These are phyloP conservation scores for Pseudogymnoascus sp. DNA, from an alignment of 2,329 filamentous ascomycete genomes.

Conservation along the genomic window DNA sequence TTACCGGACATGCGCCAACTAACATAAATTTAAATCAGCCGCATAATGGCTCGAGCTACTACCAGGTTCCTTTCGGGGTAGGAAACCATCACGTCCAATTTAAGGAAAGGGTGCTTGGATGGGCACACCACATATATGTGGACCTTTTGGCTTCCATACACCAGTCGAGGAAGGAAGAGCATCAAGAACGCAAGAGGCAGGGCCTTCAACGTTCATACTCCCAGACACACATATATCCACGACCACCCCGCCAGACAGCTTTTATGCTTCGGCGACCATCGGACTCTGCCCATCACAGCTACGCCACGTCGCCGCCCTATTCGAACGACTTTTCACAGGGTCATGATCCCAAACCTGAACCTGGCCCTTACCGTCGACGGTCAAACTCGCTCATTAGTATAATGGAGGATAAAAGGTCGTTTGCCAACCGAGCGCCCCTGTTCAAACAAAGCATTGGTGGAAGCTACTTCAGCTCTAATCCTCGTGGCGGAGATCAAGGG, in stretches of 20 bases:
- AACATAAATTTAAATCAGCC: not conserved
- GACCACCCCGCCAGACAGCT: conserved; percentile 31
- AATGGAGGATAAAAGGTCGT: conserved; percentile 9
- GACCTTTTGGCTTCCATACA: conserved; percentile 62
- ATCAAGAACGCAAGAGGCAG: conserved; percentile 30
- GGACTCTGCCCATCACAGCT: not conserved
- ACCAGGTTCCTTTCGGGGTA: not conserved
- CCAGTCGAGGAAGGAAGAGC: conserved; percentile 45
- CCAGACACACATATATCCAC: conserved; percentile 50
- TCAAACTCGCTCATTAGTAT: conserved; percentile 8
- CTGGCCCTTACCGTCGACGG: not conserved
- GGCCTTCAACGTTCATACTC: conserved; percentile 33
- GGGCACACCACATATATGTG: conserved; percentile 67
- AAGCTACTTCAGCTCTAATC: not conserved
- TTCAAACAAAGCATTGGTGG: not conserved
- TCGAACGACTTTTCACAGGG: not conserved
- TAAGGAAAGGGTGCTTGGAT: conserved; percentile 60
- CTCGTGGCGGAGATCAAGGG: not conserved
- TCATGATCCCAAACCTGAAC: not conserved
- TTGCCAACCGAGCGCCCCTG: not conserved
- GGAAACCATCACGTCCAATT: conserved; percentile 39
- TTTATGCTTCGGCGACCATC: conserved; percentile 14
- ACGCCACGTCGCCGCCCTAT: not conserved
- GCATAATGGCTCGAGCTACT: not conserved
- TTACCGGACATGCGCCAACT: not conserved